A percentile compares a stretch with the other conserved stretches of the same genome.
phyloP scores from a whole-genome alignment of 805 yeast species.

The Wickerhamiella bombiphila region DNA sequence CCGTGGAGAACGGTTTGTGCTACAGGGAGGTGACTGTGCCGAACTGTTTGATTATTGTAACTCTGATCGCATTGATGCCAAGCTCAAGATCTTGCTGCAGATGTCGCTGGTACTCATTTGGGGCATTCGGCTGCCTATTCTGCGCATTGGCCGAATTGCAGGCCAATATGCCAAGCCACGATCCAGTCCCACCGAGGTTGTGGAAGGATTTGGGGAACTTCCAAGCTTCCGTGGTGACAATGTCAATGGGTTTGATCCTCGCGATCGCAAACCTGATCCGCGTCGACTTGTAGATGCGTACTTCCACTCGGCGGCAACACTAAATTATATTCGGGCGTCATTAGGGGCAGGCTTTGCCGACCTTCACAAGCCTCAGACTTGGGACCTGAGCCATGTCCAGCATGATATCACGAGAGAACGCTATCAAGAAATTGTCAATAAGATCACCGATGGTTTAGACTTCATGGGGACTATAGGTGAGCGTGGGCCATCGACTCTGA shows the following conservation, averaged over 20 bases:
- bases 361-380: conserved; percentile 26
- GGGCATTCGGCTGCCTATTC: conserved; percentile 29
- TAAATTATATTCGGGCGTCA: conserved; percentile 26
- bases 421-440: conserved; percentile 26
- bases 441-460: conserved; percentile 25
- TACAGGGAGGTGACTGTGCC: conserved; percentile 34
- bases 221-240: conserved; percentile 32
- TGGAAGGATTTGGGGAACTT: conserved; percentile 26
- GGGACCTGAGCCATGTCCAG: conserved; percentile 30
- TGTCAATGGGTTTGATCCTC: conserved; percentile 28
- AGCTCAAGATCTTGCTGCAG: conserved; percentile 29
- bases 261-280: conserved; percentile 29
- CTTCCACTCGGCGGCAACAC: conserved; percentile 32
- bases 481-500: conserved; percentile 18
- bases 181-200: conserved; percentile 29
- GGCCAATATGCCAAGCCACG: conserved; percentile 34
- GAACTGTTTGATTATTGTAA: conserved; percentile 31
- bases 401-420: conserved; percentile 25
- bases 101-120: conserved; percentile 32
- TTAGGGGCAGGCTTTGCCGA: conserved; percentile 29
- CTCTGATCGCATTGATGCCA: conserved; percentile 27
- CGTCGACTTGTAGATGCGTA: conserved; percentile 28
- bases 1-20: conserved; percentile 29
- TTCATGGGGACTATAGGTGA: conserved; percentile 30
- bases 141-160: conserved; percentile 30